Evolutionary conservation across 139 green algal species (phyloP).

Genomic region (Mychonastes homosphaera): DNA sequence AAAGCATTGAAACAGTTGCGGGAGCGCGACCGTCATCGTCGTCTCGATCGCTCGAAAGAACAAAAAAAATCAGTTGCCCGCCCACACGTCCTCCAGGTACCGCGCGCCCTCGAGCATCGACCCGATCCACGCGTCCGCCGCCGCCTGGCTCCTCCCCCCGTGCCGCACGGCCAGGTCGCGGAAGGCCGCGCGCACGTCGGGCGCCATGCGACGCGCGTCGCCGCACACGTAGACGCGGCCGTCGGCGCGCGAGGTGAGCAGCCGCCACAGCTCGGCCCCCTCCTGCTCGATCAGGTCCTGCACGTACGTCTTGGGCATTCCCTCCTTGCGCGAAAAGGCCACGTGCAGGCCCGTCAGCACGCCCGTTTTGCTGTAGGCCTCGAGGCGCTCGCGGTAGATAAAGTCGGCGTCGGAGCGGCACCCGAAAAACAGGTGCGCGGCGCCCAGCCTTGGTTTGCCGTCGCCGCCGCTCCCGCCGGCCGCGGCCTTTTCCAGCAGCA

Average conservation of each 20-base stretch:
- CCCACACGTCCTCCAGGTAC: slow-evolving; percentile 86
- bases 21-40: no score
- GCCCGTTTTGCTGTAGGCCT: slow-evolving; percentile 31
- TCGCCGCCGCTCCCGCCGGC: no score
- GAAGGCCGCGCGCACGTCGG: slow-evolving; percentile 81
- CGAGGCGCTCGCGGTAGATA: slow-evolving; percentile 74
- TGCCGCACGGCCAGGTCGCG: slow-evolving; percentile 31
- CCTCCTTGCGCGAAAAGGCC: slow-evolving; percentile 68
- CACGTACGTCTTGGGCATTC: slow-evolving; percentile 52
- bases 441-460: slow-evolving; percentile 48
- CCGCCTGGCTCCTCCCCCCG: slow-evolving; percentile 27
- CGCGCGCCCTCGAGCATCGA: slow-evolving; percentile 48
- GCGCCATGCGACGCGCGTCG: slow-evolving; percentile 87
- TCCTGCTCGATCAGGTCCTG: slow-evolving; percentile 54
- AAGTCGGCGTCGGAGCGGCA: slow-evolving; percentile 69
- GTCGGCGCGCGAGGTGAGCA: slow-evolving; percentile 34
- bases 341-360: slow-evolving; percentile 56
- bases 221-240: slow-evolving; percentile 87
- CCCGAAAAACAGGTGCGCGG: slow-evolving; percentile 77
- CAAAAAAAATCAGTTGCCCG: no score
- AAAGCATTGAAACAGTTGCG: no score
- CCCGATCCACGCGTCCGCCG: slow-evolving; percentile 64
- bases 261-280: slow-evolving; percentile 17
- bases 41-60: no score
- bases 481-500: slow-evolving; percentile 10